These are phyloP conservation scores for Calonectria leucothoes DNA, from an alignment of 2,329 filamentous ascomycete species.

Conservation along the genomic window DNA sequence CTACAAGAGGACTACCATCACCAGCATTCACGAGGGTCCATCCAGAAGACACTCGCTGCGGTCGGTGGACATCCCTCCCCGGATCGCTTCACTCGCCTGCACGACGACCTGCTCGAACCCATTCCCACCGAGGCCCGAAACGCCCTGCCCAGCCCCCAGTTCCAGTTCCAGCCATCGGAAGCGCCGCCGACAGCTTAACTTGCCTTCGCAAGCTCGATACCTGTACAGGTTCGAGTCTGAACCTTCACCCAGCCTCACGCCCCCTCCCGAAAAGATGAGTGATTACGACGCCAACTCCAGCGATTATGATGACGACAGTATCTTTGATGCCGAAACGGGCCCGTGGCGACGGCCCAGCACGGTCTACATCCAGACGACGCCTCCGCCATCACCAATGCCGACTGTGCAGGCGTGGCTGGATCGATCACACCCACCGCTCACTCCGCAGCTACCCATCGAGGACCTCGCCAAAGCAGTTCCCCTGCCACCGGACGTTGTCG, in stretches of 20 bases:
- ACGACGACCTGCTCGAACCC: slow-evolving; percentile 21
- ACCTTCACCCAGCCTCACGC: slow-evolving; percentile 26
- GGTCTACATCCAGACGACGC: slow-evolving; percentile 47
- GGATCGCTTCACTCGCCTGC: slow-evolving; percentile 33
- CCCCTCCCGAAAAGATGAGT: background rate
- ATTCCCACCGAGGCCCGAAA: slow-evolving; percentile 16
- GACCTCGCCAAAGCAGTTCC: slow-evolving; percentile 56
- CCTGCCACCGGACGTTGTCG: slow-evolving; percentile 64
- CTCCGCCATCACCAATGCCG: slow-evolving; percentile 48
- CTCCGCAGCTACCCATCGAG: slow-evolving; percentile 45
- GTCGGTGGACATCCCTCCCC: slow-evolving; percentile 36
- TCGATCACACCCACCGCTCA: slow-evolving; percentile 44
- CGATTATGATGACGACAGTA: slow-evolving; percentile 36
- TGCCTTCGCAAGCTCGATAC: slow-evolving; percentile 18
- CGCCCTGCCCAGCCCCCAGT: slow-evolving; percentile 25
- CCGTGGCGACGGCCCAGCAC: slow-evolving; percentile 32
- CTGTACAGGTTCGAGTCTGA: slow-evolving; percentile 36
- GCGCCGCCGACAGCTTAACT: slow-evolving; percentile 23
- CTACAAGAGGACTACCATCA: background rate
- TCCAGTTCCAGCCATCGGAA: slow-evolving; percentile 3
- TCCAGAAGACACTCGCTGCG: slow-evolving; percentile 27
- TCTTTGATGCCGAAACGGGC: slow-evolving; percentile 16
- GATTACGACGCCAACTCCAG: slow-evolving; percentile 32
- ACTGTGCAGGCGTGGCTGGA: slow-evolving; percentile 52
- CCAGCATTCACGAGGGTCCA: background rate